Evolutionary conservation across 225 moss, liverwort and hornwort genomes (phyloP), one percentile per base, ranked within the genome.

Genomic region (Straminergon stramineum): DNA sequence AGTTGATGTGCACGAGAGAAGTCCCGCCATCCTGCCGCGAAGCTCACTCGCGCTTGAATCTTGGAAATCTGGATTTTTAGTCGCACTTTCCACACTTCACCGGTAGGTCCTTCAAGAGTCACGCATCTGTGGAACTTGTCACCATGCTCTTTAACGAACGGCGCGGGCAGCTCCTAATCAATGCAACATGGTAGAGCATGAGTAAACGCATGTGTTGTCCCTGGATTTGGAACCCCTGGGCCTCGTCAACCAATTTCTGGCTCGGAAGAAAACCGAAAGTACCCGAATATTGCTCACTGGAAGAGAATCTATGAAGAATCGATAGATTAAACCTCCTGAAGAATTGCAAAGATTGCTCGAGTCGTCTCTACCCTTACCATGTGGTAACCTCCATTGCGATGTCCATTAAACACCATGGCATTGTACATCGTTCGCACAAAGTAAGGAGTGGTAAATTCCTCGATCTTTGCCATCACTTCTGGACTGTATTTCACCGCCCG

Each of bases 111-210:
- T 83, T 90, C 69, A 39, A 92, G 78, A 28, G 76, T 90, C 35
- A 85, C 90, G 60, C 77, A 67, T 88, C 88, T 77, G 24, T 63
- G 70, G 55, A 92, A 88, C 90, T 92, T 92, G 90, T 92, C 88
- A 6, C 92, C 90, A 48, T 92, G 88, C 77, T 90, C 86, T 62
- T 85, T 90, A 51, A 92, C 90, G 37, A 92, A 92, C 83, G 83
- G 86, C 51, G 88, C 88, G 34, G 83, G 82, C 68, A 90, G 61
- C 66, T 92, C 90, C 86, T 90, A 71, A 61, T 41, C 24, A 82
- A 57, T 68, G 74, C 62, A 83, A n/a, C 53, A 69, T 76, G 62
- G 55, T 70, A 32, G 10, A 81, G 37, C 17, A 60, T 70, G 69
- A 80, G 81, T 71, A 22, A 65, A 63, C 35, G 81, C 27, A 45